Conservation (phyloP, 805 yeast genomes). For the Candida namnaoensis region DNA sequence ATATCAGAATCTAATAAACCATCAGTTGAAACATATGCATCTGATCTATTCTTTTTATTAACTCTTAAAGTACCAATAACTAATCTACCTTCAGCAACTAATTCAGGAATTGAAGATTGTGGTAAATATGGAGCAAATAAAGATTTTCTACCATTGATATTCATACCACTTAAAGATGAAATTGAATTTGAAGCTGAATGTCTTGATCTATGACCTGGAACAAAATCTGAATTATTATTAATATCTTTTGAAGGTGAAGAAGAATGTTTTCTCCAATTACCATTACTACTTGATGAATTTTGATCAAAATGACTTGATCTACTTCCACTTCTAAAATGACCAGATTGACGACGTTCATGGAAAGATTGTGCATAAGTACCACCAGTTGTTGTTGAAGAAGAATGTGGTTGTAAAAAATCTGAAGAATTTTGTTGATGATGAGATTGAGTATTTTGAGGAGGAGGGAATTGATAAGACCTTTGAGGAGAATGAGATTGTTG, state of each 20-base stretch:
- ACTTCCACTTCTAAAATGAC: constrained; percentile 28
- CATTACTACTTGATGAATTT: neutral
- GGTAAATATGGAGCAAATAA: constrained; percentile 95
- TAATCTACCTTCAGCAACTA: constrained; percentile 81
- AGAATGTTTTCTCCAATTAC: neutral
- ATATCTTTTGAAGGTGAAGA: neutral
- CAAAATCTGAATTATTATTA: constrained; percentile 25
- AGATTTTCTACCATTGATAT: constrained; percentile 53
- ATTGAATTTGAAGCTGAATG: constrained; percentile 60
- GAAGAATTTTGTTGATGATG: constrained; percentile 4
- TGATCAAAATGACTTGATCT: constrained; percentile 20
- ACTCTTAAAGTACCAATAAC: constrained; percentile 92
- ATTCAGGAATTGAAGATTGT: constrained; percentile 83
- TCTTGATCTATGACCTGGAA: constrained; percentile 75
- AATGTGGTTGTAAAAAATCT: neutral
- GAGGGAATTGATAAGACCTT: constrained; percentile 58
- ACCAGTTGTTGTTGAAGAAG: neutral
- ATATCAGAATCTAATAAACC: constrained; percentile 94
- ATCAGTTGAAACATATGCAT: constrained; percentile 97
- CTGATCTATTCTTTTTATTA: constrained; percentile 92
- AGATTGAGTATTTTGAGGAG: constrained; percentile 20
- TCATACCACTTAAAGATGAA: constrained; percentile 19
- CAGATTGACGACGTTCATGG: constrained; percentile 33
- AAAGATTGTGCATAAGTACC: constrained; percentile 1
- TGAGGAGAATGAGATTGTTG: constrained; percentile 29